These are phyloP conservation scores for Spizellomyces sp. DNA, from an alignment of 192 early-diverging fungal genomes.

Conservation along the genomic window DNA sequence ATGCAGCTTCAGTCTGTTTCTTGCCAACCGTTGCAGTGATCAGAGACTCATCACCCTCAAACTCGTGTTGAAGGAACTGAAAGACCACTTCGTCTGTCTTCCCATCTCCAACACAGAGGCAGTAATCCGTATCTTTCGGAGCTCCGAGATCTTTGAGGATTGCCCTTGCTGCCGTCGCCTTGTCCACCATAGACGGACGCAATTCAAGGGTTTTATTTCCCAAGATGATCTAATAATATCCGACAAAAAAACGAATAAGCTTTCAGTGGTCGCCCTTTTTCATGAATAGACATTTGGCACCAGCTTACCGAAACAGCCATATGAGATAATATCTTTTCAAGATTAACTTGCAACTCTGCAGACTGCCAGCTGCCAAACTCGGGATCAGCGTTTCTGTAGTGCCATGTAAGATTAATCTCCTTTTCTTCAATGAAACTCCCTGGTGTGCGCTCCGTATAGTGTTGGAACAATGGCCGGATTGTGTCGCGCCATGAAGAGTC, in stretches of 20 bases:
- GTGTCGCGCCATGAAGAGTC: constrained; percentile 92
- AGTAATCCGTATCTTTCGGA: constrained; percentile 57
- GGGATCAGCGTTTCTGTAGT: constrained; percentile 85
- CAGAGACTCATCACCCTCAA: constrained; percentile 33
- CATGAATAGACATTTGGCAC: no score
- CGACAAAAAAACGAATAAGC: neutral
- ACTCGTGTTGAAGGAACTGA: constrained; percentile 45
- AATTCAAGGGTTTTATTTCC: constrained; percentile 98
- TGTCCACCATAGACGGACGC: constrained; percentile 90
- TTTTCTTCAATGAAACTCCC: constrained; percentile 98
- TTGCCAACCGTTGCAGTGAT: constrained; percentile 94
- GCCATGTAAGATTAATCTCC: constrained; percentile 98
- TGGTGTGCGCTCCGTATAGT: constrained; percentile 97
- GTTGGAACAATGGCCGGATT: constrained; percentile 92
- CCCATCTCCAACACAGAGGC: constrained; percentile 91
- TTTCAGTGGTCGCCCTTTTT: neutral
- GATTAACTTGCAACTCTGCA: constrained; percentile 94
- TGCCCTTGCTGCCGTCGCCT: constrained; percentile 81
- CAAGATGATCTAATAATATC: constrained; percentile 71
- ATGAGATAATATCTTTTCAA: constrained; percentile 93
- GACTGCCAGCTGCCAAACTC: constrained; percentile 99
- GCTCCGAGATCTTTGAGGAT: constrained; percentile 79
- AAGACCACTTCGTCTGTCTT: constrained; percentile 97
- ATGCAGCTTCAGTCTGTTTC: constrained; percentile 92
- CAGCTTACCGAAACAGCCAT: constrained; percentile 78